Conservation (phyloP, 176 grass and related monocot genomes). For the Eremochloa ophiuroides region DNA sequence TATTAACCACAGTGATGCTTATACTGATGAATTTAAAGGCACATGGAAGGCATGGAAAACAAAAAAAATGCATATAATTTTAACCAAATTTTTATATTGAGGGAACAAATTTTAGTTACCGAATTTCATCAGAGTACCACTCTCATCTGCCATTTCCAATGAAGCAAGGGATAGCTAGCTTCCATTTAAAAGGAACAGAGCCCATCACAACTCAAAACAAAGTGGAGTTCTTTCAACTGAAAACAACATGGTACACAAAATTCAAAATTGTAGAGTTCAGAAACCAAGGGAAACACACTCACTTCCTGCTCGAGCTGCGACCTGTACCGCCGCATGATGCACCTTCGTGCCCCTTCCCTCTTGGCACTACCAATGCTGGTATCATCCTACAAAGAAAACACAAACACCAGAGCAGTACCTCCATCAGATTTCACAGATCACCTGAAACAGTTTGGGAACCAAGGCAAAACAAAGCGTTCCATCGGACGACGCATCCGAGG, state of each 20-base stretch:
- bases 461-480: constrained; percentile 8
- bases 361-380: constrained; percentile 33
- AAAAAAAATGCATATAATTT: background rate
- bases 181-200: background rate
- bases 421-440: constrained; percentile 9
- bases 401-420: background rate
- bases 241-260: background rate
- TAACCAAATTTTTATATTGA: background rate
- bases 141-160: background rate
- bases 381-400: constrained; percentile 42
- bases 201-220: background rate
- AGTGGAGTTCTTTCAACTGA: background rate
- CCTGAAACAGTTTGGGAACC: background rate
- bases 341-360: constrained; percentile 32
- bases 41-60: background rate
- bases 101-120: background rate
- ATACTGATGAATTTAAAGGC: background rate
- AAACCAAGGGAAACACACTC: constrained; percentile 28
- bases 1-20: background rate
- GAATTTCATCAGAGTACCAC: background rate
- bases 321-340: constrained; percentile 49
- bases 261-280: background rate
- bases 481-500: constrained; percentile 2
- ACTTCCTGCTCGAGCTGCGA: constrained; percentile 82
- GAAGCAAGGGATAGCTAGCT: background rate